These are phyloP conservation scores for Lentinula aciculospora DNA, from an alignment of 768 basidiomycete species.

Conservation along the genomic window DNA sequence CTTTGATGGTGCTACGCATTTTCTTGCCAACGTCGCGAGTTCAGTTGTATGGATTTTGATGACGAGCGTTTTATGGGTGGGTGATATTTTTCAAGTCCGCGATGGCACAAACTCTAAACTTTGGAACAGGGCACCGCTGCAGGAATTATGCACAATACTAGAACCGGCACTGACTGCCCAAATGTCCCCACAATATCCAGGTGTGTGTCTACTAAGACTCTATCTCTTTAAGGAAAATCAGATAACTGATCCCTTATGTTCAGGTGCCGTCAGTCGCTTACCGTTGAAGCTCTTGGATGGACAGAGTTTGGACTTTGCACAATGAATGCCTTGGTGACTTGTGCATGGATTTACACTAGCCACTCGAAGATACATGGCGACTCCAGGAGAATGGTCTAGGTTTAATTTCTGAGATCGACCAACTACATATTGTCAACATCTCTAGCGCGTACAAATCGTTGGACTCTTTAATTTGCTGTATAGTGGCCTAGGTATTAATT, in stretches of 20 bases:
- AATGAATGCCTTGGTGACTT: slow-evolving; percentile 49
- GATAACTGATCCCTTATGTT: slow-evolving; percentile 5
- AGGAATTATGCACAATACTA: slow-evolving; percentile 62
- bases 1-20: slow-evolving; percentile 55
- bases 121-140: slow-evolving; percentile 65
- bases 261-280: slow-evolving; percentile 68
- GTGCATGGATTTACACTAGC: slow-evolving; percentile 37
- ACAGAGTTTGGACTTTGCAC: slow-evolving; percentile 62
- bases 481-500: no score
- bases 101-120: background rate
- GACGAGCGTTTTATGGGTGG: slow-evolving; percentile 64
- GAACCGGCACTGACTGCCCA: slow-evolving; percentile 54
- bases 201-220: no score
- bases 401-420: no score
- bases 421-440: no score
- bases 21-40: slow-evolving; percentile 73
- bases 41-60: slow-evolving; percentile 69
- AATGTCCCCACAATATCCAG: slow-evolving; percentile 46
- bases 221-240: slow-evolving; percentile 16
- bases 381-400: slow-evolving; percentile 34
- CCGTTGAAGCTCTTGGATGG: slow-evolving; percentile 74
- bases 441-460: no score
- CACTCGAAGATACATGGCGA: slow-evolving; percentile 22
- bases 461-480: no score
- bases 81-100: slow-evolving; percentile 14